Evolutionary conservation across 306 rosid genomes (phyloP), one percentile per base, ranked within the genome.

Genomic region (Bauhinia variegata): DNA sequence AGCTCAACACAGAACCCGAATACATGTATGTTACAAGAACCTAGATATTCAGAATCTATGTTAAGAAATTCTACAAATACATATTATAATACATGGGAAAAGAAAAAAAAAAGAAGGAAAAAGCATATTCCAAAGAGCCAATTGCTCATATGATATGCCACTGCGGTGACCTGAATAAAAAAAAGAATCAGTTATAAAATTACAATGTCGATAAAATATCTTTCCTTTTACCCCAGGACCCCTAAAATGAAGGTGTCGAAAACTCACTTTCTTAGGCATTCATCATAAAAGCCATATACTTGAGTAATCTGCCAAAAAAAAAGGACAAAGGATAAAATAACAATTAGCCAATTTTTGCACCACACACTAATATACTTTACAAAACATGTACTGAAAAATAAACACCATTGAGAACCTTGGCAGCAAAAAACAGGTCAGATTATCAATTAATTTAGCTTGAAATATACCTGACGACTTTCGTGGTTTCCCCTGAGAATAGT

Each of bases 401-500:
- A 74, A 65, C 53, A 43, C 59, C 75, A 73, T 14, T 8, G 18
- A 64, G 28, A n/a, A 64, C 75, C 54, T 51, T 4, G 69, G 5
- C 37, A 52, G 42, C 56, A 72, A 17, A 57, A 52, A 14, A 56
- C 63, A 71, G 28, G 39, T 9, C 54, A 53, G 17, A 47, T 59
- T 63, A 63, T 68, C 46, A 67, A 53, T 28, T 28, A 23, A n/a
- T 42, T 38, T 8, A 65, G 71, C 47, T 44, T 30, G 65, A 81
- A 72, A 17, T 67, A 71, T 75, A 95, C 99, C 97, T 95, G 97
- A 53, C 99, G 97, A 66, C 99, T 95, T 78, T 95, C 99, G 67
- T 95, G 99, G 80, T 95, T 95, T 80, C 99, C 99, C 71, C 99
- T 85, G 76, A 95, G 99, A 84, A 95, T 95, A 55, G 99, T 91